A percentile compares a stretch with the other conserved stretches of the same genome.
phyloP scores from a whole-genome alignment of 2,329 filamentous ascomycete species.

The Aspergillus fischeri region DNA sequence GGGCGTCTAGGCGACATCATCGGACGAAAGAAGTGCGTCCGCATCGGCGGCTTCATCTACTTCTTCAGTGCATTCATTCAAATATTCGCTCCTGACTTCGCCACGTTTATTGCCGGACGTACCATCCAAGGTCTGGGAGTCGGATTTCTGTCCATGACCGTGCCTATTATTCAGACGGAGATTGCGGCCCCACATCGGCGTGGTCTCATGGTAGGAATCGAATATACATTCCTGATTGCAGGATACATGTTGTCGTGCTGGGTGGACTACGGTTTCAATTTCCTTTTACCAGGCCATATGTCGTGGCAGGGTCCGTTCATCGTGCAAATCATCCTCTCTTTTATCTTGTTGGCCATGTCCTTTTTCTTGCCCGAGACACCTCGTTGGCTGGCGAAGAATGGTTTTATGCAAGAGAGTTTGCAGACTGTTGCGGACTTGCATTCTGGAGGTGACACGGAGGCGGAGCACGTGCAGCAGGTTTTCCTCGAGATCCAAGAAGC shows the following conservation, averaged over 20 bases:
- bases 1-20: conserved; percentile 35
- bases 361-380: conserved; percentile 39
- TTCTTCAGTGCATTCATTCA: conserved; percentile 38
- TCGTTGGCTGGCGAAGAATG: conserved; percentile 41
- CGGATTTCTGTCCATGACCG: conserved; percentile 34
- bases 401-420: conserved; percentile 36
- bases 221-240: conserved; percentile 35
- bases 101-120: conserved; percentile 30
- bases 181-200: conserved; percentile 35
- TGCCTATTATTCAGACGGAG: conserved; percentile 37
- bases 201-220: conserved; percentile 39
- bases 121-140: conserved; percentile 35
- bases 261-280: conserved; percentile 39
- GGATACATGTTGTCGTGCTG: conserved; percentile 40
- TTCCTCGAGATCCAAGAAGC: conserved; percentile 38
- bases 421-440: conserved; percentile 42
- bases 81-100: conserved; percentile 33
- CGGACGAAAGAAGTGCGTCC: conserved; percentile 35
- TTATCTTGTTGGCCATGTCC: conserved; percentile 32
- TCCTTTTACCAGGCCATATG: conserved; percentile 29
- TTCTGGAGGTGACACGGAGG: conserved; percentile 32
- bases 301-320: conserved; percentile 31
- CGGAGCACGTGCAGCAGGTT: conserved; percentile 32
- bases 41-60: conserved; percentile 35
- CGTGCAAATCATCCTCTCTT: conserved; percentile 30